phyloP scores from a whole-genome alignment of 2,329 filamentous ascomycete species.

The Dendrostoma leiphaemia region DNA sequence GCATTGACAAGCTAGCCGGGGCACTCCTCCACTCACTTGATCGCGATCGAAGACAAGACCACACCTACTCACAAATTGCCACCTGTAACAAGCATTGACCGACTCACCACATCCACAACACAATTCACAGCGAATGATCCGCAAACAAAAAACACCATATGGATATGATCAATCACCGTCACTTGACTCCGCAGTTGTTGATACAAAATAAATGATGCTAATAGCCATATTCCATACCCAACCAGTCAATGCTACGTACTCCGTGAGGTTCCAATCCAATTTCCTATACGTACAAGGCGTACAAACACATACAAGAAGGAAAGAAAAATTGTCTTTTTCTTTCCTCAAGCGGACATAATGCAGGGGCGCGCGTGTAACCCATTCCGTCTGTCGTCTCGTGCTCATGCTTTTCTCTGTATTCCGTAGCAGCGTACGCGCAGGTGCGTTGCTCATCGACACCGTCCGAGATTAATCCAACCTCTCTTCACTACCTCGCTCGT shows the following conservation, averaged over 20 bases:
- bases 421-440: slow-evolving; percentile 2
- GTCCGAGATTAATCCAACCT: not conserved
- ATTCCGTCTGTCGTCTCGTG: slow-evolving; percentile 8
- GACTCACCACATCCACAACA: too few relatives aligned
- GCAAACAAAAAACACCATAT: too few relatives aligned
- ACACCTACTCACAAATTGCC: too few relatives aligned
- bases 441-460: slow-evolving; percentile 2
- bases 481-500: not conserved
- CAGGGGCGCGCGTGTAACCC: slow-evolving; percentile 9
- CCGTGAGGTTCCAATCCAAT: not conserved
- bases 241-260: slow-evolving; percentile 13
- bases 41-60: too few relatives aligned
- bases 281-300: slow-evolving; percentile 18
- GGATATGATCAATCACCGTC: not conserved
- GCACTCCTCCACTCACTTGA: too few relatives aligned
- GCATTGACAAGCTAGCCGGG: not conserved
- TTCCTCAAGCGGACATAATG: slow-evolving; percentile 11
- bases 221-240: slow-evolving; percentile 12
- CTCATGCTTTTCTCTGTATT: slow-evolving; percentile 12
- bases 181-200: not conserved
- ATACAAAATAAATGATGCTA: not conserved
- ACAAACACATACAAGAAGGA: not conserved
- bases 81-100: too few relatives aligned
- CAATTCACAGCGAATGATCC: too few relatives aligned
- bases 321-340: not conserved